Conservation (phyloP, 768 basidiomycete species). For the Serendipita sp. region DNA sequence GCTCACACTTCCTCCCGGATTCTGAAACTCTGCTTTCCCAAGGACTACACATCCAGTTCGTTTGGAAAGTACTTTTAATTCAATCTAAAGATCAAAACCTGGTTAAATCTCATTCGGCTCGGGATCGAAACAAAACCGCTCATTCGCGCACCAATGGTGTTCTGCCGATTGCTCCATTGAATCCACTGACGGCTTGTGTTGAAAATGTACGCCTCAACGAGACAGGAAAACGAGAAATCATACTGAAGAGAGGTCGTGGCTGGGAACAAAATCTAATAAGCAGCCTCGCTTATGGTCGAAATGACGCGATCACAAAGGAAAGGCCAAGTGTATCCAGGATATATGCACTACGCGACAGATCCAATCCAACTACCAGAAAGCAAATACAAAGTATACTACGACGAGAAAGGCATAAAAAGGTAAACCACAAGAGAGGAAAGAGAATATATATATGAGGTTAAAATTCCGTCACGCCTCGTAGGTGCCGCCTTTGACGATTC, state of each 20-base stretch:
- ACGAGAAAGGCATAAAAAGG: neutral
- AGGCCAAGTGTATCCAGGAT: neutral
- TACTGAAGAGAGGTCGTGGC: neutral
- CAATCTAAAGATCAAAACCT: conserved; percentile 38
- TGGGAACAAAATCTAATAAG: neutral
- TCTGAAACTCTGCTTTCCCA: conserved; percentile 98
- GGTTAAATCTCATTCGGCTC: neutral
- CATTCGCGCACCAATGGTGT: conserved; percentile 64
- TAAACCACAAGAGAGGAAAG: neutral
- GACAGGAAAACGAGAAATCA: neutral
- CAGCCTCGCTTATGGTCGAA: neutral
- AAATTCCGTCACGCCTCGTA: conserved; percentile 2
- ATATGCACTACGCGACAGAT: neutral
- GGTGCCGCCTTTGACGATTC: neutral
- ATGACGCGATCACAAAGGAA: neutral
- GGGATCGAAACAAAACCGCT: neutral
- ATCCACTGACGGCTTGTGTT: conserved; percentile 45
- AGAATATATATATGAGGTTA: neutral
- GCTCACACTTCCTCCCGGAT: conserved; percentile 82
- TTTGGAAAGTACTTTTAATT: conserved; percentile 64
- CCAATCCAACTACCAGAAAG: neutral
- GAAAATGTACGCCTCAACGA: conserved; percentile 17
- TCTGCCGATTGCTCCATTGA: conserved; percentile 79
- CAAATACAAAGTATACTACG: conserved; percentile 10
- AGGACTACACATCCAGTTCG: conserved; percentile 69